Evolutionary conservation across 495 filamentous ascomycete genomes (phyloP), one percentile per base, ranked within the genome.

Genomic region (Cercophora newfieldiana): DNA sequence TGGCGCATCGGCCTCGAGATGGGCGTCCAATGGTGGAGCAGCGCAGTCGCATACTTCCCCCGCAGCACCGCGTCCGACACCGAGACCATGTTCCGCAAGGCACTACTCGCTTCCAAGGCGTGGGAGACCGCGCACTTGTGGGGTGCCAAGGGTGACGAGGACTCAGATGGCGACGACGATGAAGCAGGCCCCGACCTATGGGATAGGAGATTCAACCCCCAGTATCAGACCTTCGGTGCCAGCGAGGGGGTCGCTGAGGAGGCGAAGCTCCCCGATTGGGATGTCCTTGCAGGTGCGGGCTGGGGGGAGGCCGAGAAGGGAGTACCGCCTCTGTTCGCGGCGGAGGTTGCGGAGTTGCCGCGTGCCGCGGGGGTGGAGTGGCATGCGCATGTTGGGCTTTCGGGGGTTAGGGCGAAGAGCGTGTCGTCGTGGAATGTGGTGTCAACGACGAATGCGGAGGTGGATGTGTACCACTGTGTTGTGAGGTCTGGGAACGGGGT

Each of bases 1-100:
- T 95, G 88, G 87, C 84, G 96, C 7, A 90, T 99, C 51, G 94
- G 90, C 1, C 75, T 78, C 28, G 88, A 87, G 12, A 89, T 88
- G 82, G 78, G 86, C 31, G 91, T 95, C 12, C 77, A 83, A 29
- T 91, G 88, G 85, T 93, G 90, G 89, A 79, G 83, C 0, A 87
- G 87, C 21, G 90, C 81, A 0, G 83, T 96, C 66, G 92, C 88
- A 1, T 97, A 89, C 71, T 80, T 97, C 44, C 79, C 82, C 0
- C 57, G 63, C 16, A 61, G 47, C 10, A 30, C 59, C 26, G 18
- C n/a, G 10, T 19, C 7, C 0, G 30, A 47, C 12, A 60, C 51
- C n/a, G n/a, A n/a, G 14, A 31, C 49, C 24, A 71, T 72, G 65
- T 8, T 12, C 1, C 0, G 10, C 10, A 71, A 67, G 12, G 70